Evolutionary conservation across 2,329 filamentous ascomycete genomes (phyloP).

Genomic region (Cladophialophora psammophila): DNA sequence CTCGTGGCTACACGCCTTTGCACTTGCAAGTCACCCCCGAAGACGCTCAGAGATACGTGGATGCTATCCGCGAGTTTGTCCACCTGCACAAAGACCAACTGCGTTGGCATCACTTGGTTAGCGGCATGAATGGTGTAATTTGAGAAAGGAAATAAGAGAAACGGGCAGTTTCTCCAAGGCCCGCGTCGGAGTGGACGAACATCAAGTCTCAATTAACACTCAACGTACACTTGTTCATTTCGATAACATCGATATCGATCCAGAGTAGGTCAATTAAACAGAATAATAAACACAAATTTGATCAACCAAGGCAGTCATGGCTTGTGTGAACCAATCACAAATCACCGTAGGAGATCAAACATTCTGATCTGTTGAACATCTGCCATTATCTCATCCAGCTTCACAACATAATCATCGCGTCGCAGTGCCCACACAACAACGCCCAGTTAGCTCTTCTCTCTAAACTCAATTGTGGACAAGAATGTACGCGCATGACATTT

Average conservation of each 20-base stretch:
- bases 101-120: neutral
- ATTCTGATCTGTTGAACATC: neutral
- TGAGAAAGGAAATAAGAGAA: neutral
- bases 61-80: conserved; percentile 18
- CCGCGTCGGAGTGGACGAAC: neutral
- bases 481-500: neutral
- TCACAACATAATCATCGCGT: neutral
- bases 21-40: conserved; percentile 35
- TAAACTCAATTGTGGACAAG: neutral
- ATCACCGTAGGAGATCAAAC: too few species aligned
- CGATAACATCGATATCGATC: neutral
- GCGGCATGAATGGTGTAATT: neutral
- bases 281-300: too few species aligned
- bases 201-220: neutral
- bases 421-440: neutral
- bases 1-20: conserved; percentile 41
- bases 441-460: neutral
- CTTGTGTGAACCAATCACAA: too few species aligned
- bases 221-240: too few species aligned
- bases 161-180: neutral
- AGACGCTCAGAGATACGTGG: conserved; percentile 25
- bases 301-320: too few species aligned
- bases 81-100: conserved; percentile 8
- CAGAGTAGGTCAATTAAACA: neutral
- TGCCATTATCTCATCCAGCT: neutral